Conservation (phyloP, 2,329 filamentous ascomycete genomes). For the Fusarium graminum region DNA sequence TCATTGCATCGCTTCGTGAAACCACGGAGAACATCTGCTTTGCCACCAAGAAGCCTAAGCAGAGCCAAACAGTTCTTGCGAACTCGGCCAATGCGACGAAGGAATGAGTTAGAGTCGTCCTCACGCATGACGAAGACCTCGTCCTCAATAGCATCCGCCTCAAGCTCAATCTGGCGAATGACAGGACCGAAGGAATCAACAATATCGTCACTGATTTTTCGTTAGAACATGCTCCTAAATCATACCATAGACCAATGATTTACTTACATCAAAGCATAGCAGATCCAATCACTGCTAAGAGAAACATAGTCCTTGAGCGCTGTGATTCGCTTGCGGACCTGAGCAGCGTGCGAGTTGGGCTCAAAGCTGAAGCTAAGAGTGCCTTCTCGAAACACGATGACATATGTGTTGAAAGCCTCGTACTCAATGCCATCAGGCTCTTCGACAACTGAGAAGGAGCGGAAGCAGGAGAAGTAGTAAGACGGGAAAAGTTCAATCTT, state of each 20-base stretch:
- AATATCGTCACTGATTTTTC: slow-evolving; percentile 81
- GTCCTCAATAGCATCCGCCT: slow-evolving; percentile 94
- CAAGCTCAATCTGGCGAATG: slow-evolving; percentile 86
- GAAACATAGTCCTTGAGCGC: slow-evolving; percentile 95
- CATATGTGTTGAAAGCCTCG: slow-evolving; percentile 96
- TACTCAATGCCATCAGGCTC: slow-evolving; percentile 86
- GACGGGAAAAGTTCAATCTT: slow-evolving; percentile 98
- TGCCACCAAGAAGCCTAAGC: slow-evolving; percentile 92
- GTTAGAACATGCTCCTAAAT: slow-evolving; percentile 42
- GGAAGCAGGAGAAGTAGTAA: slow-evolving; percentile 98
- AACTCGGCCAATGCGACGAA: slow-evolving; percentile 88
- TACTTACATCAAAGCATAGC: slow-evolving; percentile 93
- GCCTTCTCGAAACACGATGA: slow-evolving; percentile 95
- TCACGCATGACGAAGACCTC: slow-evolving; percentile 92
- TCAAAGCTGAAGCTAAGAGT: slow-evolving; percentile 95
- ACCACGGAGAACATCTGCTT: slow-evolving; percentile 97
- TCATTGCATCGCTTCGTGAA: slow-evolving; percentile 99
- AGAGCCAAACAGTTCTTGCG: slow-evolving; percentile 96
- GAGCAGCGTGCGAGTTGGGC: slow-evolving; percentile 86
- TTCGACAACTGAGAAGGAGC: slow-evolving; percentile 85
- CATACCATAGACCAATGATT: background rate
- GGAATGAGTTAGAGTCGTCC: slow-evolving; percentile 88
- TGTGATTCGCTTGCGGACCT: slow-evolving; percentile 91
- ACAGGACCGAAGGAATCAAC: slow-evolving; percentile 95
- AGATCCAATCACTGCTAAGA: slow-evolving; percentile 97